A percentile compares a stretch with the other conserved stretches of the same genome.
These are phyloP conservation scores for Meripilus lineatus DNA, from an alignment of 1,284 basidiomycete genomes.

Conservation along the genomic window DNA sequence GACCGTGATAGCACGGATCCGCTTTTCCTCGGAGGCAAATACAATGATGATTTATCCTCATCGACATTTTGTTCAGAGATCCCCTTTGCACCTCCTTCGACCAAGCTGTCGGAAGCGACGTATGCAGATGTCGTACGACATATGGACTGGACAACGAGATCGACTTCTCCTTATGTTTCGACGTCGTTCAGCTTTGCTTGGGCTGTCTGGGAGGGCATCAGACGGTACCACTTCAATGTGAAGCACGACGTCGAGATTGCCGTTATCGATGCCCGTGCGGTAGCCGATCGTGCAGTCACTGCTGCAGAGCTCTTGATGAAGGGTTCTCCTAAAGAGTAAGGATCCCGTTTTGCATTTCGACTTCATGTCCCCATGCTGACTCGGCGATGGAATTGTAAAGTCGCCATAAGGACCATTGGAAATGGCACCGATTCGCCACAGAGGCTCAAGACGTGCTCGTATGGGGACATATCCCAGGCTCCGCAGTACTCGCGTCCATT, in stretches of 20 bases:
- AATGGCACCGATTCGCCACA: slow-evolving; percentile 67
- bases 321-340: slow-evolving; percentile 49
- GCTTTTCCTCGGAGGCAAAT: slow-evolving; percentile 61
- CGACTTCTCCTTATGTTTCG: slow-evolving; percentile 62
- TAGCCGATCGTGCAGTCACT: slow-evolving; percentile 54
- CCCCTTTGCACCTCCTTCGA: slow-evolving; percentile 17
- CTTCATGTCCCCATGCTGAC: neutral
- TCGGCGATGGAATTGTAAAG: too few species aligned
- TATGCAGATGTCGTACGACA: slow-evolving; percentile 62
- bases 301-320: slow-evolving; percentile 56
- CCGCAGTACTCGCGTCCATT: slow-evolving; percentile 62
- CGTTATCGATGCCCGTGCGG: slow-evolving; percentile 61
- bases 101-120: slow-evolving; percentile 26
- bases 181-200: slow-evolving; percentile 75
- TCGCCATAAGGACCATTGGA: slow-evolving; percentile 62
- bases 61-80: slow-evolving; percentile 10
- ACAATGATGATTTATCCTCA: slow-evolving; percentile 32
- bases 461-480: slow-evolving; percentile 58
- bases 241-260: slow-evolving; percentile 75
- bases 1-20: slow-evolving; percentile 49
- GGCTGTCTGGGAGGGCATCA: slow-evolving; percentile 77
- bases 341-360: slow-evolving; percentile 9
- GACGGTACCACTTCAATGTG: slow-evolving; percentile 59
- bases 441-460: slow-evolving; percentile 74
- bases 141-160: slow-evolving; percentile 71